Evolutionary conservation across 495 filamentous ascomycete species (phyloP).

Genomic region (Copromyces sp.): DNA sequence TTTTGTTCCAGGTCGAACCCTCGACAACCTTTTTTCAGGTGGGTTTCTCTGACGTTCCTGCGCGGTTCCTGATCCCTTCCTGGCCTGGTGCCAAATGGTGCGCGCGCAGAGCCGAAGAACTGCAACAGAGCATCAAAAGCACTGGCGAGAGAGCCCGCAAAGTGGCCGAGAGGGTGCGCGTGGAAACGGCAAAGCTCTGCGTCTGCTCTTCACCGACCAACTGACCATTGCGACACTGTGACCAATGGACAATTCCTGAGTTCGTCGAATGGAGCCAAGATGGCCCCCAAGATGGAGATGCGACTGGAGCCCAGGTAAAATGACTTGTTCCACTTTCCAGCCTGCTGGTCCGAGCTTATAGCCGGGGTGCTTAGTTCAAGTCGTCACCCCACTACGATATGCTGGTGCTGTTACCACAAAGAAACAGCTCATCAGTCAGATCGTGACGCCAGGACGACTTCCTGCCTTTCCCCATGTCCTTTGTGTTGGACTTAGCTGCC

Average conservation of each 20-base stretch:
- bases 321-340: not conserved
- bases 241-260: not conserved
- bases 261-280: not conserved
- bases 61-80: not conserved
- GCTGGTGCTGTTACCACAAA: not conserved
- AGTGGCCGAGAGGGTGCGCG: not conserved
- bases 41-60: not conserved
- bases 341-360: not conserved
- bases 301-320: not conserved
- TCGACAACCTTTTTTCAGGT: not conserved
- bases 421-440: not conserved
- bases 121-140: not conserved
- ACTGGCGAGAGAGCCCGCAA: not conserved
- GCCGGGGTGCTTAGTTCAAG: not conserved
- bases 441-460: not conserved
- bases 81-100: not conserved
- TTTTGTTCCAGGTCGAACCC: not conserved
- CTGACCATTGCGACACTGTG: not conserved
- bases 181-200: conserved; percentile 1
- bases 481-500: not conserved
- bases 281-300: not conserved
- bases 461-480: not conserved
- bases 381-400: not conserved
- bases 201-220: conserved; percentile 2
- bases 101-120: not conserved